Conservation (phyloP, 257 asterid genomes). For the Petrea volubilis region DNA sequence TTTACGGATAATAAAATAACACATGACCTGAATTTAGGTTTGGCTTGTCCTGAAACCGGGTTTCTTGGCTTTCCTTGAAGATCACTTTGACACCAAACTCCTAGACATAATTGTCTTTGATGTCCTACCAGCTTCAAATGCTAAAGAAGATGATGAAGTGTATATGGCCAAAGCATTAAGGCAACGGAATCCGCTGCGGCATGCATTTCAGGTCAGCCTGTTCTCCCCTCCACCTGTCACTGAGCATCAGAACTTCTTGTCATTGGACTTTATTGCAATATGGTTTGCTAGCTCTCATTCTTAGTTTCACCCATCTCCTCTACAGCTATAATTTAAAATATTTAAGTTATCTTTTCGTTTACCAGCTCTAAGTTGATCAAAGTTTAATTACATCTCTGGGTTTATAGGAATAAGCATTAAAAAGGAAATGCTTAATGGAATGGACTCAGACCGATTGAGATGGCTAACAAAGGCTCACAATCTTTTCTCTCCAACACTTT, state of each 20-base stretch:
- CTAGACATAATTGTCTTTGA: slow-evolving; percentile 79
- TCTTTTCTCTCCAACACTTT: not conserved
- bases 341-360: not conserved
- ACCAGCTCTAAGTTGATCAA: not conserved
- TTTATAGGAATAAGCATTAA: not conserved
- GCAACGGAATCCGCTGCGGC: slow-evolving; percentile 70
- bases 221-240: slow-evolving; percentile 5
- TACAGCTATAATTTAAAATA: not conserved
- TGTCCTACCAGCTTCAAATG: slow-evolving; percentile 51
- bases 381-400: not conserved
- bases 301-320: not conserved
- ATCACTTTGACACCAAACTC: slow-evolving; percentile 71
- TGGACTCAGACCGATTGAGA: not conserved
- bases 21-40: slow-evolving; percentile 54
- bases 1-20: slow-evolving; percentile 5
- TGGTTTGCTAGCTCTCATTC: not conserved
- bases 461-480: not conserved
- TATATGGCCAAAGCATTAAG: slow-evolving; percentile 56
- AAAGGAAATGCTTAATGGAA: not conserved
- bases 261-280: not conserved
- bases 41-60: slow-evolving; percentile 95
- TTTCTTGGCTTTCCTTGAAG: slow-evolving; percentile 81
- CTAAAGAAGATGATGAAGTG: slow-evolving; percentile 47
- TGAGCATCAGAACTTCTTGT: not conserved
- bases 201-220: slow-evolving; percentile 73